Base-by-base conservation (phyloP, 768 basidiomycete species). In the Austroboletus eburneus region DNA sequence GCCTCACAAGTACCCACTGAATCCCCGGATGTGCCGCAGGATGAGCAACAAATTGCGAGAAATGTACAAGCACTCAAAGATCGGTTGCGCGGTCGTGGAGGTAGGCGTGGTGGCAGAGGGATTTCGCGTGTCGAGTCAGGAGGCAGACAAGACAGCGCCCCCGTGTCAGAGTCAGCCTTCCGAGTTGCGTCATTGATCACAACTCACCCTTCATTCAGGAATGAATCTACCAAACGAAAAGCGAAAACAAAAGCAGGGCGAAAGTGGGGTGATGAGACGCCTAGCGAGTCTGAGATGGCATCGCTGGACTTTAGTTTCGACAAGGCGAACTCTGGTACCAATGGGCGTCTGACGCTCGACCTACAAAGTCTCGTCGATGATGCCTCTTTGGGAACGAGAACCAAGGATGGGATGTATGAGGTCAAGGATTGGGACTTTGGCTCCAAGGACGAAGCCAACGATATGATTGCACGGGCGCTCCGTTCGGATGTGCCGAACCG, bases 61-160 rank as follows among this genome's bases (percentile, higher is more conserved):
- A 96, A 94, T 59, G 88, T 96, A 1, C 85, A 92, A 55, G 90
- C 89, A 1, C 73, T 99, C 44, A 96, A 94, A 67, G 84, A 78
- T 43, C 77, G 91, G 25, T 67, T 96, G 41, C 87, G 90, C 45
- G 87, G 87, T 22, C 74, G 85, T 43, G 86, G 84, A 0, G 80
- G 79, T 3, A 70, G 80, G 48, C 75, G 81, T 46, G 74, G 77
- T 17, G 74, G 78, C 37, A 73, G 76, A 45, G 66, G 72, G 33
- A 59, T 58, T 32, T 69, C 74, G 48, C 75, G 80, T 48, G 67
- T 76, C 50, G 70, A 74, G 46, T 73, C 70, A 20, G 77, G 74
- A 24, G 76, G 72, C 58, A 82, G 81, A 42, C 71, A 75, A 56
- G 86, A 87, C 20, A 81, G 79, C 58, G 68, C 72, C 43, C 75